Evolutionary conservation across 2,329 filamentous ascomycete species (phyloP), one percentile per base, ranked within the genome.

Genomic region (Corynespora cassiicola): DNA sequence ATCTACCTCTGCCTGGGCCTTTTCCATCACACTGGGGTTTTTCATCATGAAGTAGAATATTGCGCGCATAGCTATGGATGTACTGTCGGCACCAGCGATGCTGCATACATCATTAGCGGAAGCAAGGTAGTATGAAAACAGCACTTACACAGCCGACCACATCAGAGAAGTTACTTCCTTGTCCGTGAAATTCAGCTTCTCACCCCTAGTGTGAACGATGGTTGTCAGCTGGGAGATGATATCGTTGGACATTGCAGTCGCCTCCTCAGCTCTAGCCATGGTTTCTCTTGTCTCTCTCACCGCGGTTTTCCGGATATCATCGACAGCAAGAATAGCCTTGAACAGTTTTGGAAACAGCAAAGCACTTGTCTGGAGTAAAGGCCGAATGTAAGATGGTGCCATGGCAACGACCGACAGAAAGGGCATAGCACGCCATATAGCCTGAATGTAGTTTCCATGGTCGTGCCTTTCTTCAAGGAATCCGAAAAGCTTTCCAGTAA

Each of bases 31-130:
- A 6, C 38, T 27, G 2, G 63, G 63, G 34, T 67, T 50, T 32
- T 62, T 66, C 24, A 73, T 57, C 3, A 69, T 49, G 40, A 68
- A 58, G 46, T 71, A 75, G 14, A 74, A 54, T n/a, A 70, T 50
- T 6, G 58, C 48, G 4, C 61, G 54, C 8, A 72, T 43, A 6
- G 53, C 45, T 8, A 66, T 59, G 6, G 63, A 61, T 0, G 66
- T 71, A 4, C 68, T 71, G 20, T 69, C 66, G 8, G 57, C 43
- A 10, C 68, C 67, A 3, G 65, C 68, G 30, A 65, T 63, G 20
- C 63, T 47, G 39, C 3, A 9, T 7, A n/a, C n/a, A n/a, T n/a
- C 4, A 26, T 12, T 5, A 21, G 9, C 14, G 16, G 33, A 11
- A 33, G 34, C 20, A 3, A 25, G 11, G 8, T 32, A 11, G 7